Percentiles rank a stretch among this genome's conserved stretches.
phyloP scores from a whole-genome alignment of 2,329 filamentous ascomycete genomes.

The Pseudogymnoascus sp. region DNA sequence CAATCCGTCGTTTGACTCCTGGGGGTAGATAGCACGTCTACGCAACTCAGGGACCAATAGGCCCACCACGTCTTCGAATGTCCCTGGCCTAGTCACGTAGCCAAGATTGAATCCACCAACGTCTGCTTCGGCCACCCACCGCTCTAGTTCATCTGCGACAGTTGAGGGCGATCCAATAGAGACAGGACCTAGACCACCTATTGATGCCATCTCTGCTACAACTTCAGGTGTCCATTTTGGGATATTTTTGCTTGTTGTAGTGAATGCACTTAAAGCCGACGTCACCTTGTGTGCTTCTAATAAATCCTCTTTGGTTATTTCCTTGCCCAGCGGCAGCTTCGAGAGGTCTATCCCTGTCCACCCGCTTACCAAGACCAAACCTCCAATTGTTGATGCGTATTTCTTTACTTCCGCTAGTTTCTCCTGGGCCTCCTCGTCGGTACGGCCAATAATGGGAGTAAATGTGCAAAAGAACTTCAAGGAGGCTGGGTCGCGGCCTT shows the following conservation, averaged over 20 bases:
- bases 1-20: slow-evolving; percentile 29
- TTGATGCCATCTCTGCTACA: slow-evolving; percentile 56
- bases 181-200: slow-evolving; percentile 56
- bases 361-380: slow-evolving; percentile 59
- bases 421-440: slow-evolving; percentile 54
- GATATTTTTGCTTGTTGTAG: slow-evolving; percentile 39
- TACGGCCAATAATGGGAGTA: slow-evolving; percentile 55
- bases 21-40: slow-evolving; percentile 42
- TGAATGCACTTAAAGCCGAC: slow-evolving; percentile 40
- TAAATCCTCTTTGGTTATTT: slow-evolving; percentile 46
- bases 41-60: slow-evolving; percentile 55
- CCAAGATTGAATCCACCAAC: slow-evolving; percentile 69
- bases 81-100: slow-evolving; percentile 56
- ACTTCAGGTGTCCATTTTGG: slow-evolving; percentile 60
- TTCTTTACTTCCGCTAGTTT: slow-evolving; percentile 54
- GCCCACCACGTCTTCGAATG: slow-evolving; percentile 59
- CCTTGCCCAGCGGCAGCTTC: slow-evolving; percentile 47
- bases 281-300: slow-evolving; percentile 43
- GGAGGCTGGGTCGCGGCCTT: slow-evolving; percentile 47
- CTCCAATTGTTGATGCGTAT: slow-evolving; percentile 56
- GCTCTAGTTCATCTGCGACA: slow-evolving; percentile 59
- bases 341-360: slow-evolving; percentile 63
- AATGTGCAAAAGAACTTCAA: slow-evolving; percentile 62
- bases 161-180: slow-evolving; percentile 37
- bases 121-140: slow-evolving; percentile 59